phyloP scores from a whole-genome alignment of 768 basidiomycete species.

The Leccinum arenicola region DNA sequence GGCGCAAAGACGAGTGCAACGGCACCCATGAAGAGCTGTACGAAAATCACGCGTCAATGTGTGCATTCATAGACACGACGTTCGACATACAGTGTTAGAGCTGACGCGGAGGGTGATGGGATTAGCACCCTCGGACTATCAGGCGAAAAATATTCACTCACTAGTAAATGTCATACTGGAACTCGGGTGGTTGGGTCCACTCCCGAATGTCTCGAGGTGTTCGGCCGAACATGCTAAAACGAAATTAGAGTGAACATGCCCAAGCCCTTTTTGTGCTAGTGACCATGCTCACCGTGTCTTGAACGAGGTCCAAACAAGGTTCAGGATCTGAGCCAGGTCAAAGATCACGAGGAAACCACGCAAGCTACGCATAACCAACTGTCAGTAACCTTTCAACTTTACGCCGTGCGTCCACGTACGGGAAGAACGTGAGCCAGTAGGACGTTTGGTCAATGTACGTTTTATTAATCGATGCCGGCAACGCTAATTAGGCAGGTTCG shows the following conservation, averaged over 20 bases:
- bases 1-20: conserved; percentile 94
- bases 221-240: conserved; percentile 68
- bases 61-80: neutral
- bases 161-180: conserved; percentile 85
- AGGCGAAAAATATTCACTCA: conserved; percentile 36
- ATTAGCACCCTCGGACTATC: neutral
- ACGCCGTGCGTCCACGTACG: conserved; percentile 47
- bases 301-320: conserved; percentile 81
- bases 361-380: conserved; percentile 44
- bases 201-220: conserved; percentile 89
- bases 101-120: conserved; percentile 24
- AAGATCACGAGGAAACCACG: conserved; percentile 95
- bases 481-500: conserved; percentile 48
- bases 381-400: conserved; percentile 5
- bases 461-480: conserved; percentile 70
- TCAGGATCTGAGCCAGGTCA: conserved; percentile 93
- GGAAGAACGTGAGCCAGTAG: conserved; percentile 93
- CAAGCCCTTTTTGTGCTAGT: neutral
- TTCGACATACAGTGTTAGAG: conserved; percentile 52
- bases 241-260: neutral
- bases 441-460: conserved; percentile 91
- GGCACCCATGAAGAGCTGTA: conserved; percentile 82
- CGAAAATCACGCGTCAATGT: conserved; percentile 6
- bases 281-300: conserved; percentile 61
- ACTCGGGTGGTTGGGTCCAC: conserved; percentile 88